Percentiles rank a stretch among this genome's conserved stretches.
phyloP scores from a whole-genome alignment of 2,329 filamentous ascomycete genomes.

The Endoconidiophora polonica region DNA sequence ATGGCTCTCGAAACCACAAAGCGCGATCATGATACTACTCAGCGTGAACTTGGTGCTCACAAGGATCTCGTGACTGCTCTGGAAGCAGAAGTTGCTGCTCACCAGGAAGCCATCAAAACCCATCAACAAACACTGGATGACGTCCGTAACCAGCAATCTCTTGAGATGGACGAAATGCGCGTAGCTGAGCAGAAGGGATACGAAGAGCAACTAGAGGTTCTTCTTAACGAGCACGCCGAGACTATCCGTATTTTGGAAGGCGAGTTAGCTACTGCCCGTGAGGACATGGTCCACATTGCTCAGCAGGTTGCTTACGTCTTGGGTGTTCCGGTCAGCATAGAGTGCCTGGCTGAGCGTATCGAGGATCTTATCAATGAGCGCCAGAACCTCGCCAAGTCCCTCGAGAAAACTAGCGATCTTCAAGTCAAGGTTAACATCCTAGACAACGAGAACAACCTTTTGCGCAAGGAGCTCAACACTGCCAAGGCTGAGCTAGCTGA shows the following conservation, averaged over 20 bases:
- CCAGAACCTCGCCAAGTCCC: conserved; percentile 28
- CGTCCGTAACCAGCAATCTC: conserved; percentile 32
- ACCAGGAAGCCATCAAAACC: conserved; percentile 39
- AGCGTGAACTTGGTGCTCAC: conserved; percentile 35
- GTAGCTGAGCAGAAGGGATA: conserved; percentile 35
- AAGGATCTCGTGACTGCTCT: conserved; percentile 34
- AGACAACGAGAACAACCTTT: conserved; percentile 38
- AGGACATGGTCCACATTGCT: conserved; percentile 48
- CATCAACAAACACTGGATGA: conserved; percentile 35
- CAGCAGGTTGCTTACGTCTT: conserved; percentile 44
- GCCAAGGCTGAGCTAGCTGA: conserved; percentile 38
- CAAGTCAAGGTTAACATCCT: conserved; percentile 38
- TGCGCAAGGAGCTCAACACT: conserved; percentile 45
- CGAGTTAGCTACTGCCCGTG: conserved; percentile 48
- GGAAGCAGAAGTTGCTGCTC: conserved; percentile 41
- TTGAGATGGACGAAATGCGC: conserved; percentile 33
- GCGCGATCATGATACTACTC: conserved; percentile 19
- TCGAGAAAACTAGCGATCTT: conserved; percentile 26
- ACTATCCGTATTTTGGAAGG: conserved; percentile 38
- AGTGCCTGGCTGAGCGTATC: conserved; percentile 48
- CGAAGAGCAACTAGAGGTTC: conserved; percentile 38
- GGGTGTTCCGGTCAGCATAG: conserved; percentile 47
- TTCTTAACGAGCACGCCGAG: conserved; percentile 45
- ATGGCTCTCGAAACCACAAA: conserved; percentile 49
- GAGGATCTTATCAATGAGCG: conserved; percentile 34